phyloP scores from a whole-genome alignment of 306 rosid species.

The Ormosia emarginata region DNA sequence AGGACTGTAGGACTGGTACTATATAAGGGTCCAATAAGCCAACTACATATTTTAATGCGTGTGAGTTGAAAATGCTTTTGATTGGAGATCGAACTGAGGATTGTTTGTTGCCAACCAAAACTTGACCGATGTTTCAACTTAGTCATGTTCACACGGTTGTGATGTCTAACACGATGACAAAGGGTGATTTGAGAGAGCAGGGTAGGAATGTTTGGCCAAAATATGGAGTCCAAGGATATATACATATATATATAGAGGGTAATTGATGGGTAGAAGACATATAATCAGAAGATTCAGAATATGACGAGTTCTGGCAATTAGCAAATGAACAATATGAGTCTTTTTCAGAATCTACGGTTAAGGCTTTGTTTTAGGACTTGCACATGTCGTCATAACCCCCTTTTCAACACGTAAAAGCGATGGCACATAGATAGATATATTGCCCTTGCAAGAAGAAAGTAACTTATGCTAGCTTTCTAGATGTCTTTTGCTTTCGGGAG shows the following conservation, averaged over 20 bases:
- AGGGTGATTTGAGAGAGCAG: not conserved
- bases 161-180: not conserved
- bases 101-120: not conserved
- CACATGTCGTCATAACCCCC: not conserved
- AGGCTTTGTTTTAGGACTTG: no score
- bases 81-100: not conserved
- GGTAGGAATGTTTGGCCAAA: not conserved
- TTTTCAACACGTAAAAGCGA: not conserved
- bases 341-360: not conserved
- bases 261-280: not conserved
- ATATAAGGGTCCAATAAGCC: not conserved
- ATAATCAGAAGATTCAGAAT: not conserved
- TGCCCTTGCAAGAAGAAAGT: not conserved
- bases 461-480: not conserved
- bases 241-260: not conserved
- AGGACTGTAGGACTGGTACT: no score
- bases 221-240: not conserved
- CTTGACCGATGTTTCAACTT: not conserved
- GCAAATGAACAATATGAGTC: conserved; percentile 3
- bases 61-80: not conserved
- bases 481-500: not conserved
- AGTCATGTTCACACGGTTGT: not conserved
- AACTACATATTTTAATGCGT: not conserved
- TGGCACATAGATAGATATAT: not conserved
- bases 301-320: not conserved